A percentile compares a stretch with the other conserved stretches of the same genome.
These are phyloP conservation scores for Angophora floribunda DNA, from an alignment of 345 rosid genomes.

Conservation along the genomic window DNA sequence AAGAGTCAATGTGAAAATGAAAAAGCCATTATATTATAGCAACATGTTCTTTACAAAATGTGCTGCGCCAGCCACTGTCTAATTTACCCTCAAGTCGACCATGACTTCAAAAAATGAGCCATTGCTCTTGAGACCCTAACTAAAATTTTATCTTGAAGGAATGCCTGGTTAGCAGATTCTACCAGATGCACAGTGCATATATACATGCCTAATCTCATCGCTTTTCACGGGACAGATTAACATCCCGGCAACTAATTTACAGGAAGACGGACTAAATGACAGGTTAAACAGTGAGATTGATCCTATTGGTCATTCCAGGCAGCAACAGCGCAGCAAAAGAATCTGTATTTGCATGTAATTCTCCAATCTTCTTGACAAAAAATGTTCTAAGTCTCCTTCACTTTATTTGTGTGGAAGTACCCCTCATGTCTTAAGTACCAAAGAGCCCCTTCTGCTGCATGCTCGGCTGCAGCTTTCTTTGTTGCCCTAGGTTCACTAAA, in stretches of 20 bases:
- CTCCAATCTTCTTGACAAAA: not conserved
- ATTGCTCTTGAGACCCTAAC: not conserved
- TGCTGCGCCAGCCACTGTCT: not conserved
- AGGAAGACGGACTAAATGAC: not conserved
- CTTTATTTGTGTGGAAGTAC: constrained; percentile 6
- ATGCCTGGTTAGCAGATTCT: not conserved
- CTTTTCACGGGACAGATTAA: not conserved
- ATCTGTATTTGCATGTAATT: not conserved
- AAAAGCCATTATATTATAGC: not conserved
- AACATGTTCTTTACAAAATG: not conserved
- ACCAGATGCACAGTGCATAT: not conserved
- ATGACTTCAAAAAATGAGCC: not conserved
- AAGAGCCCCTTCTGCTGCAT: constrained; percentile 72
- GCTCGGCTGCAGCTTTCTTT: constrained; percentile 82
- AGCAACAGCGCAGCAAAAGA: not conserved
- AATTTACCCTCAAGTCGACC: not conserved
- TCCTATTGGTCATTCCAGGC: not conserved
- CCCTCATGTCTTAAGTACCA: constrained; percentile 58
- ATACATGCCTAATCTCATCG: not conserved
- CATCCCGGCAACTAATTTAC: not conserved
- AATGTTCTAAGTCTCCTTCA: not conserved
- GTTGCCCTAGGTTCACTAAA: constrained; percentile 28
- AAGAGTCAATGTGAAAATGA: not conserved
- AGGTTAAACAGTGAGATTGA: not conserved
- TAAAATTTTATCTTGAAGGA: not conserved